These are phyloP conservation scores for Carex littledalei DNA, from an alignment of 176 grass and related monocot genomes.

Conservation along the genomic window DNA sequence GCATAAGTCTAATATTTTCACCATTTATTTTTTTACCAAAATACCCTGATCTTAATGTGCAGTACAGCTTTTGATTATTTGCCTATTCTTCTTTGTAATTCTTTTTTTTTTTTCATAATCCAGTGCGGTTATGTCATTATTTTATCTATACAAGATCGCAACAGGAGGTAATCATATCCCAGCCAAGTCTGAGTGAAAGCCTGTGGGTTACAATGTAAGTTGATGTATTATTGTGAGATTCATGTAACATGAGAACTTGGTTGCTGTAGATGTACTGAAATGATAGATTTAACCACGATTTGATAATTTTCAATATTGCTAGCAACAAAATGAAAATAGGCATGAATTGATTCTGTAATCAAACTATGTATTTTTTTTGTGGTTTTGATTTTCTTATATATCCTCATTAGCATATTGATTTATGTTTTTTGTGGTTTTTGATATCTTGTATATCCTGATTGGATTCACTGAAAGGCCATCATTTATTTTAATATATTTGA, in stretches of 20 bases:
- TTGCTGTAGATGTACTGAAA: neutral
- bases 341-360: neutral
- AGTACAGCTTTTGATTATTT: neutral
- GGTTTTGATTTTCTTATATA: neutral
- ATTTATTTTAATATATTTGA: too few species aligned
- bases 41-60: neutral
- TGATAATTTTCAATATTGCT: neutral
- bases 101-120: neutral
- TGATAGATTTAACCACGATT: neutral
- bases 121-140: slow-evolving; percentile 59
- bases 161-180: slow-evolving; percentile 79
- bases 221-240: neutral
- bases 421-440: neutral
- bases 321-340: neutral
- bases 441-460: too few species aligned
- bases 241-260: neutral
- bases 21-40: neutral
- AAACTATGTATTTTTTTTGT: neutral
- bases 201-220: neutral
- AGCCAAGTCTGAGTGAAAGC: slow-evolving; percentile 56
- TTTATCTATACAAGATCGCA: slow-evolving; percentile 86
- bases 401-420: neutral
- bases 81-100: neutral
- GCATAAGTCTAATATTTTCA: too few species aligned
- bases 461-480: too few species aligned